These are phyloP conservation scores for Dispira parvispora DNA, from an alignment of 192 early-diverging fungal species.

Conservation along the genomic window DNA sequence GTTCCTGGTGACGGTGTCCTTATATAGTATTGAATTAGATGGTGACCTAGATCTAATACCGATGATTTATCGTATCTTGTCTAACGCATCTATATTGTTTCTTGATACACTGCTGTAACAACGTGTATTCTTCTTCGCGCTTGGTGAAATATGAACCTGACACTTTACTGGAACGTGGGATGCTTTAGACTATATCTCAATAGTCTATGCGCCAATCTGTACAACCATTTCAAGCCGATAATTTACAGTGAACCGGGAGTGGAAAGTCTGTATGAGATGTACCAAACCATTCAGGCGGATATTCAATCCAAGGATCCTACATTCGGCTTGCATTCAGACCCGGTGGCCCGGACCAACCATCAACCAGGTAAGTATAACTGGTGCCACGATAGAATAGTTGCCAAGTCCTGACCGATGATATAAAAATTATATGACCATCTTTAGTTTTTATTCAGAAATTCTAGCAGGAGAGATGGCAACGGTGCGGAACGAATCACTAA, in stretches of 20 bases:
- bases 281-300: conserved; percentile 5
- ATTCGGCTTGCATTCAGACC: too few relatives aligned
- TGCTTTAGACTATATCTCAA: not conserved
- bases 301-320: too few relatives aligned
- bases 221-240: conserved; percentile 3
- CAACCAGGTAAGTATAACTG: too few relatives aligned
- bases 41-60: not conserved
- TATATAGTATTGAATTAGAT: not conserved
- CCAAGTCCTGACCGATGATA: too few relatives aligned
- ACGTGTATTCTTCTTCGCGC: not conserved
- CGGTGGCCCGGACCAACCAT: too few relatives aligned
- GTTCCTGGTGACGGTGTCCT: not conserved
- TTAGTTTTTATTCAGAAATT: too few relatives aligned
- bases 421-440: too few relatives aligned
- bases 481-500: too few relatives aligned
- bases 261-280: not conserved
- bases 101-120: not conserved
- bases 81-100: not conserved
- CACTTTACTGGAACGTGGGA: not conserved
- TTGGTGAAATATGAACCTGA: not conserved
- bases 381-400: too few relatives aligned
- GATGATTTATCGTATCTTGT: not conserved
- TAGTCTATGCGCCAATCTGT: not conserved
- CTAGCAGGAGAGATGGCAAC: too few relatives aligned
- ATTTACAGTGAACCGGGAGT: not conserved